A percentile compares a stretch with the other conserved stretches of the same genome.
Evolutionary conservation across 1,139 yeast genomes (phyloP).

Genomic region (Yamadazyma sp.): DNA sequence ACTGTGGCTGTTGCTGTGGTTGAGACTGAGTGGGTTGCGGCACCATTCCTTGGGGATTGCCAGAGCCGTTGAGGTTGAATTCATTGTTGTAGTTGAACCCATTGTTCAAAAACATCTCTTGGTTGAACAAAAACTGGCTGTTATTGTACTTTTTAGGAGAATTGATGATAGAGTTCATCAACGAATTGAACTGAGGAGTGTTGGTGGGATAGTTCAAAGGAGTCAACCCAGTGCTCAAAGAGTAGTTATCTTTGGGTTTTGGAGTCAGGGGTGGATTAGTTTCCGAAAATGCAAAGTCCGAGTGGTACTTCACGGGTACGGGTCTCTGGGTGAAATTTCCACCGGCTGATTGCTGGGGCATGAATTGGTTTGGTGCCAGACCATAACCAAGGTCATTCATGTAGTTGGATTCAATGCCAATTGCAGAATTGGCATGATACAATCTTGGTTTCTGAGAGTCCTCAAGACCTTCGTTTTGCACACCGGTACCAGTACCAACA

Average conservation of each 20-base stretch:
- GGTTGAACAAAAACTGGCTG: slow-evolving; percentile 29
- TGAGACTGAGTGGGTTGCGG: slow-evolving; percentile 6
- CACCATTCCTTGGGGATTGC: no score
- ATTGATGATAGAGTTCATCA: slow-evolving; percentile 43
- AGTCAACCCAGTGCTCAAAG: slow-evolving; percentile 33
- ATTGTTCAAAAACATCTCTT: slow-evolving; percentile 27
- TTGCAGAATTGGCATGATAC: slow-evolving; percentile 29
- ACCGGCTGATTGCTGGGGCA: slow-evolving; percentile 1
- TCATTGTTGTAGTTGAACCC: slow-evolving; percentile 6
- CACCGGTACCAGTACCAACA: slow-evolving; percentile 1
- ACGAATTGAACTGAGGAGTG: slow-evolving; percentile 45
- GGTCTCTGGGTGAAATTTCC: slow-evolving; percentile 16
- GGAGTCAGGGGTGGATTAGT: slow-evolving; percentile 36
- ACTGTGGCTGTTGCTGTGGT: slow-evolving; percentile 1
- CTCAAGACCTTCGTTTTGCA: not conserved
- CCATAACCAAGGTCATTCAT: slow-evolving; percentile 16
- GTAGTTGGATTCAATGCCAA: slow-evolving; percentile 29
- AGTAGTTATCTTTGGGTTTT: slow-evolving; percentile 31
- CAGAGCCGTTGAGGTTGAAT: slow-evolving; percentile 1
- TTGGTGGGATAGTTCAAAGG: slow-evolving; percentile 20
- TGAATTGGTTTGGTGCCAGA: slow-evolving; percentile 14
- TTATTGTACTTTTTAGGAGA: slow-evolving; percentile 32
- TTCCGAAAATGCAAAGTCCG: slow-evolving; percentile 23
- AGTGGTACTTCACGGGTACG: slow-evolving; percentile 25
- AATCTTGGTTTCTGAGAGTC: slow-evolving; percentile 20